Percentiles rank a stretch among this genome's conserved stretches.
Conservation (phyloP, 352 stramenopile genomes). For the Globisporangium alternatum region DNA sequence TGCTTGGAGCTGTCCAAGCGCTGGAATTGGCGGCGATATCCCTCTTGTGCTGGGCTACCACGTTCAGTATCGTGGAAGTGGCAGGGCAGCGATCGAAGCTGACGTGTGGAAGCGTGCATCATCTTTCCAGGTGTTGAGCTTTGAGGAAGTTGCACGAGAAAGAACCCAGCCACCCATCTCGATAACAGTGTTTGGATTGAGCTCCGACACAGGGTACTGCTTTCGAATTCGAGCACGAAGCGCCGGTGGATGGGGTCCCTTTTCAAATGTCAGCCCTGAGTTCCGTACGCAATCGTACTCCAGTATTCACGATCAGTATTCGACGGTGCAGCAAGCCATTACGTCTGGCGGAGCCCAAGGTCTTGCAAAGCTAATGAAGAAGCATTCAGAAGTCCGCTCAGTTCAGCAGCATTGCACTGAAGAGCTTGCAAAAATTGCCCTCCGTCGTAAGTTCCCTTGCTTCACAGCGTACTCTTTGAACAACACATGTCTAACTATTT, state of each 20-base stretch:
- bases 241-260: conserved; percentile 62
- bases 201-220: conserved; percentile 44
- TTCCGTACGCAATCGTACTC: conserved; percentile 42
- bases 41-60: conserved; percentile 62
- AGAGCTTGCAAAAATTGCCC: conserved; percentile 38
- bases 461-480: neutral
- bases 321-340: conserved; percentile 26
- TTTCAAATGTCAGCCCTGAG: conserved; percentile 30
- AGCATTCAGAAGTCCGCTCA: conserved; percentile 25
- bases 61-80: conserved; percentile 43
- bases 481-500: neutral
- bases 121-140: conserved; percentile 51
- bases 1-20: conserved; percentile 27
- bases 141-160: conserved; percentile 41
- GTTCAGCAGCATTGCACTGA: conserved; percentile 41
- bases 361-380: conserved; percentile 43
- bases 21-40: conserved; percentile 22
- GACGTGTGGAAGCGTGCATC: conserved; percentile 48
- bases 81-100: conserved; percentile 30
- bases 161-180: conserved; percentile 23
- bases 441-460: conserved; percentile 24
- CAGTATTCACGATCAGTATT: conserved; percentile 30
- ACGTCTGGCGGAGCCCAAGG: conserved; percentile 18
- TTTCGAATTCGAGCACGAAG: conserved; percentile 60
- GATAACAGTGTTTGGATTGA: conserved; percentile 36